phyloP scores from a whole-genome alignment of 2,329 filamentous ascomycete species.

The Colletotrichum trifolii region DNA sequence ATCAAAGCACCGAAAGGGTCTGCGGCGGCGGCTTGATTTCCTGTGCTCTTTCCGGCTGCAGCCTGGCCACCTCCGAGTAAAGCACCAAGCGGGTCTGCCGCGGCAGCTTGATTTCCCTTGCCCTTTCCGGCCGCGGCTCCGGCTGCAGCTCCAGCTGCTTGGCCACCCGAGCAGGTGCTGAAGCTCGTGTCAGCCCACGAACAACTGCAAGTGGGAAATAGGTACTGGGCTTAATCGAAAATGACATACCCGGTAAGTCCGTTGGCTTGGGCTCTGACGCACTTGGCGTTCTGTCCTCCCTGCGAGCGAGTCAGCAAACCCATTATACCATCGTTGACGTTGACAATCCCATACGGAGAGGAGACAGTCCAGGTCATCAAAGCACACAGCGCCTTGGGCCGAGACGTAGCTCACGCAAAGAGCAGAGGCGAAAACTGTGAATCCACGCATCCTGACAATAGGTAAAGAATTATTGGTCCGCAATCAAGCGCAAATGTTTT shows the following conservation, averaged over 20 bases:
- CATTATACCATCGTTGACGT: background rate
- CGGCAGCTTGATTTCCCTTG: constrained; percentile 14
- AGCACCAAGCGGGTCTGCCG: constrained; percentile 14
- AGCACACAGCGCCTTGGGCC: constrained; percentile 30
- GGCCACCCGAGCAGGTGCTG: constrained; percentile 16
- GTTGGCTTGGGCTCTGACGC: constrained; percentile 26
- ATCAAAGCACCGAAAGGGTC: constrained; percentile 18
- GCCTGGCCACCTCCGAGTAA: constrained; percentile 1
- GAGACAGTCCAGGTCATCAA: constrained; percentile 29
- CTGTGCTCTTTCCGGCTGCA: constrained; percentile 13
- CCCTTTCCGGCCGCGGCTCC: constrained; percentile 13
- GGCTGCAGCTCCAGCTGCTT: constrained; percentile 7
- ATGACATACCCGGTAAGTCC: constrained; percentile 20
- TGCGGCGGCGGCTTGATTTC: constrained; percentile 11
- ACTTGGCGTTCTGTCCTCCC: constrained; percentile 31
- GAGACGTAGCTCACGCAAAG: constrained; percentile 26
- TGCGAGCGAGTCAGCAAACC: background rate
- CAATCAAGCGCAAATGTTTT: background rate
- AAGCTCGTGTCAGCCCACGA: background rate
- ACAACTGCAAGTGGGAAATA: background rate
- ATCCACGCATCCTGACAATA: constrained; percentile 13
- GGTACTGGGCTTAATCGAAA: too few species aligned
- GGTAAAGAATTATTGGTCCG: background rate
- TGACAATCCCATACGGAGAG: constrained; percentile 11
- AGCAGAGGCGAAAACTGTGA: constrained; percentile 24